Evolutionary conservation across 495 filamentous ascomycete genomes (phyloP).

Genomic region (Aspergillus haitiensis): DNA sequence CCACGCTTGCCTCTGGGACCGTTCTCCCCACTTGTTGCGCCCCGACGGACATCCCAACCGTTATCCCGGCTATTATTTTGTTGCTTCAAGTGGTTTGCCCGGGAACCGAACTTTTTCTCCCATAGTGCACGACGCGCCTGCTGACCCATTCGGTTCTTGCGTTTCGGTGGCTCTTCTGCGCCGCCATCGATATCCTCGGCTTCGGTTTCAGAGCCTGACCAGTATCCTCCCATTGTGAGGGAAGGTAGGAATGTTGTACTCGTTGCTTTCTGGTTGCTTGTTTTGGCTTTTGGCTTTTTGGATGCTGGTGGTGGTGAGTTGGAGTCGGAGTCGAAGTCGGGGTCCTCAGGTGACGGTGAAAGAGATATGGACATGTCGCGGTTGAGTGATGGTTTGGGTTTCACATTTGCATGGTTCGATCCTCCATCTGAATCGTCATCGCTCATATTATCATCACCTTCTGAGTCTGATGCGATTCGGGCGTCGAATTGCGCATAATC

Average conservation of each 20-base stretch:
- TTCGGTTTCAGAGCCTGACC: conserved; percentile 80
- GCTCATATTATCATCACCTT: conserved; percentile 35
- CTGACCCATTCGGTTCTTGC: conserved; percentile 88
- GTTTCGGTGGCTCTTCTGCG: conserved; percentile 38
- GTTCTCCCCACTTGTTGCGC: conserved; percentile 38
- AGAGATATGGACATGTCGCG: conserved; percentile 41
- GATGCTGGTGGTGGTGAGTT: conserved; percentile 31
- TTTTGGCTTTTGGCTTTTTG: conserved; percentile 43
- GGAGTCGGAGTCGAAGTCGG: conserved; percentile 13
- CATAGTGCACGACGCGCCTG: conserved; percentile 78
- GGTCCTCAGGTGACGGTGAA: conserved; percentile 28
- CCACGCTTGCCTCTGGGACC: conserved; percentile 24
- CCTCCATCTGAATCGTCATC: conserved; percentile 46
- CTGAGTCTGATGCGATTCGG: conserved; percentile 56
- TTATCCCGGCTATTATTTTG: conserved; percentile 38
- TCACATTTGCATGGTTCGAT: conserved; percentile 4
- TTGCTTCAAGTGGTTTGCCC: conserved; percentile 69
- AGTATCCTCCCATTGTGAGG: conserved; percentile 82
- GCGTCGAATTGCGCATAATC: conserved; percentile 52
- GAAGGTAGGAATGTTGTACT: conserved; percentile 85
- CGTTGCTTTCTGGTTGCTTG: conserved; percentile 32
- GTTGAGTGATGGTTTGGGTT: conserved; percentile 15
- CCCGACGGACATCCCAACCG: conserved; percentile 51
- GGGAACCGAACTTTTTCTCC: conserved; percentile 86
- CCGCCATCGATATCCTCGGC: conserved; percentile 43